Conservation (phyloP, 352 stramenopile species). For the Pythium aquatile region DNA sequence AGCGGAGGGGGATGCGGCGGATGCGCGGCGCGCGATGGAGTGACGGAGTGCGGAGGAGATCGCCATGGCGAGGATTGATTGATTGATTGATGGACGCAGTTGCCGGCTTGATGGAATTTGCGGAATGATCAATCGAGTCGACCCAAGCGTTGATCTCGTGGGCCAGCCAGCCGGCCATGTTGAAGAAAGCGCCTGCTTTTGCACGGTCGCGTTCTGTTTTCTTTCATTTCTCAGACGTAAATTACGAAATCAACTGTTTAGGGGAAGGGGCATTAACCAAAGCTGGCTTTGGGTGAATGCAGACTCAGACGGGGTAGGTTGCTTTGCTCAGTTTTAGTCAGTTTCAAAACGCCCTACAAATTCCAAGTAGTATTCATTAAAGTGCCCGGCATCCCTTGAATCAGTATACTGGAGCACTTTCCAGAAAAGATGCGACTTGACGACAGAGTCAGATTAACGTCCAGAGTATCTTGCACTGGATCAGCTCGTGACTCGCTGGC, state of each 20-base stretch:
- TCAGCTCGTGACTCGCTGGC: neutral
- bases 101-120: neutral
- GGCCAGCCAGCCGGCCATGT: neutral
- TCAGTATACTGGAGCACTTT: neutral
- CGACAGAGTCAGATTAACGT: neutral
- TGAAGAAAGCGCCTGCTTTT: constrained; percentile 4
- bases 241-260: constrained; percentile 4
- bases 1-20: neutral
- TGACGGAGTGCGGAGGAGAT: constrained; percentile 1
- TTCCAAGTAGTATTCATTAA: neutral
- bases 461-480: neutral
- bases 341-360: neutral
- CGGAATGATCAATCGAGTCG: neutral
- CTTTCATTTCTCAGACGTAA: constrained; percentile 12
- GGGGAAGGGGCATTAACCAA: neutral
- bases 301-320: neutral
- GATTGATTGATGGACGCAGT: neutral
- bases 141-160: neutral
- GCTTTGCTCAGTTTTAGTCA: neutral
- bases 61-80: neutral
- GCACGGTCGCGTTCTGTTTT: constrained; percentile 1
- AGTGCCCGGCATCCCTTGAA: neutral
- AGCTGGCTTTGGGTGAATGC: neutral
- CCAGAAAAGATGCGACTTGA: neutral
- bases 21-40: neutral